Evolutionary conservation across 2,329 filamentous ascomycete genomes (phyloP).

Genomic region (Talaromyces atroroseus): DNA sequence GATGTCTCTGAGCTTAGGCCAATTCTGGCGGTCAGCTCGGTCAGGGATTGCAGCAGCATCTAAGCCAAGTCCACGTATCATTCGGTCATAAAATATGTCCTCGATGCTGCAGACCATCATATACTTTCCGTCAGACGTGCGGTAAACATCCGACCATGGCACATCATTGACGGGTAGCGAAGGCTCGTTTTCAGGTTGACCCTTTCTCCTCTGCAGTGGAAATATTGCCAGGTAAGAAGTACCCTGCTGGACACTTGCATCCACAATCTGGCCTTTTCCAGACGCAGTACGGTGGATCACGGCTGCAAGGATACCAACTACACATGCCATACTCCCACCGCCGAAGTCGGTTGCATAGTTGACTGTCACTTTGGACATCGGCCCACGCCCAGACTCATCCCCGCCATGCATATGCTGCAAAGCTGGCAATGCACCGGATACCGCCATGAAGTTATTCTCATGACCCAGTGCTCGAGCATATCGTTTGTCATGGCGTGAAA

Average conservation of each 20-base stretch:
- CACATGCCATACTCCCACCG: slow-evolving; percentile 7
- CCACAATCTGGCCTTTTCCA: slow-evolving; percentile 12
- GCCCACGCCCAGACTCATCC: neutral
- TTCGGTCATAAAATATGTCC: slow-evolving; percentile 5
- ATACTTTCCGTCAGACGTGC: slow-evolving; percentile 9
- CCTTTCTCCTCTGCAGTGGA: slow-evolving; percentile 8
- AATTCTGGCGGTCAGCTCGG: slow-evolving; percentile 7
- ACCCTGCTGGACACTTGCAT: slow-evolving; percentile 13
- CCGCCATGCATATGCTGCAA: slow-evolving; percentile 4
- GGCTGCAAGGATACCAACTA: slow-evolving; percentile 9
- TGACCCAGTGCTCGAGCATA: slow-evolving; percentile 8
- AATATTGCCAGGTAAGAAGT: slow-evolving; percentile 10
- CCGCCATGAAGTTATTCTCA: slow-evolving; percentile 12
- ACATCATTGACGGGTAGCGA: slow-evolving; percentile 4
- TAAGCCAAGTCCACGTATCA: slow-evolving; percentile 9
- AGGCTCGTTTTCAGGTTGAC: slow-evolving; percentile 7
- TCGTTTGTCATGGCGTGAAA: slow-evolving; percentile 2
- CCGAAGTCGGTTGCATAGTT: slow-evolving; percentile 12
- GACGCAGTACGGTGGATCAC: slow-evolving; percentile 5
- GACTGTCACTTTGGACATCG: slow-evolving; percentile 3
- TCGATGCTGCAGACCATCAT: slow-evolving; percentile 11
- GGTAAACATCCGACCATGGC: slow-evolving; percentile 11
- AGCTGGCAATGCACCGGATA: slow-evolving; percentile 10
- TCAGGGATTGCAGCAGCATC: neutral
- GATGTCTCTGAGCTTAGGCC: slow-evolving; percentile 6